Conservation (phyloP, 1,139 yeast species). For the Saccharomyces hybrid region DNA sequence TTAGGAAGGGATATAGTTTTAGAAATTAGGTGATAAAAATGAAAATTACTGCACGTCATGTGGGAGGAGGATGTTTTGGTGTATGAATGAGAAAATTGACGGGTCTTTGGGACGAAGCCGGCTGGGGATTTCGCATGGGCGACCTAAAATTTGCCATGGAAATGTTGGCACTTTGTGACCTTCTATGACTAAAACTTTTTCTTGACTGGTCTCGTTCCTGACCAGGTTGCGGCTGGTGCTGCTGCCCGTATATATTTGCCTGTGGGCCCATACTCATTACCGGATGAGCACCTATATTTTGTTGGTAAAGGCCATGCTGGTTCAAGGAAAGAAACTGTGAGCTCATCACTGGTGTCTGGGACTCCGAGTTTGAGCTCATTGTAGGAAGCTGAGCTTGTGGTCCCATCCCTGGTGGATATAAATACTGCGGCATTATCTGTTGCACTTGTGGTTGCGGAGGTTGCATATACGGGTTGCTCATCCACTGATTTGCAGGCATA, state of each 20-base stretch:
- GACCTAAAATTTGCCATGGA: slow-evolving; percentile 13
- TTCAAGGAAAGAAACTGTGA: background rate
- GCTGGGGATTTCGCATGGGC: slow-evolving; percentile 10
- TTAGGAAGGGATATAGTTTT: background rate
- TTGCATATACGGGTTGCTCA: slow-evolving; percentile 5
- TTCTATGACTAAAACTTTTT: slow-evolving; percentile 14
- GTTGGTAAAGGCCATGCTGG: slow-evolving; percentile 1
- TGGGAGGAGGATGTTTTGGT: slow-evolving; percentile 28
- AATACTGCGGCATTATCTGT: background rate
- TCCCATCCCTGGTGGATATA: background rate
- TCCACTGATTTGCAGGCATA: slow-evolving; percentile 7
- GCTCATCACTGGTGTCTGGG: background rate
- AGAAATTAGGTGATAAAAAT: background rate
- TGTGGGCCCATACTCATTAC: slow-evolving; percentile 1
- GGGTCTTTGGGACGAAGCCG: slow-evolving; percentile 14
- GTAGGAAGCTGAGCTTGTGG: background rate
- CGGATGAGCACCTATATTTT: background rate
- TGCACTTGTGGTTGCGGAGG: slow-evolving; percentile 5
- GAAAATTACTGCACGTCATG: slow-evolving; percentile 4
- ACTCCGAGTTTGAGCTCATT: background rate
- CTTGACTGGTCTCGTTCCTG: background rate
- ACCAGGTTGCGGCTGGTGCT: background rate
- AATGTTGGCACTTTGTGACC: slow-evolving; percentile 26
- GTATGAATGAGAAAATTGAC: slow-evolving; percentile 28
- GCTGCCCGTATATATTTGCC: slow-evolving; percentile 2